These are phyloP conservation scores for Diaporthe sp. DNA, from an alignment of 2,329 filamentous ascomycete genomes.

Conservation along the genomic window DNA sequence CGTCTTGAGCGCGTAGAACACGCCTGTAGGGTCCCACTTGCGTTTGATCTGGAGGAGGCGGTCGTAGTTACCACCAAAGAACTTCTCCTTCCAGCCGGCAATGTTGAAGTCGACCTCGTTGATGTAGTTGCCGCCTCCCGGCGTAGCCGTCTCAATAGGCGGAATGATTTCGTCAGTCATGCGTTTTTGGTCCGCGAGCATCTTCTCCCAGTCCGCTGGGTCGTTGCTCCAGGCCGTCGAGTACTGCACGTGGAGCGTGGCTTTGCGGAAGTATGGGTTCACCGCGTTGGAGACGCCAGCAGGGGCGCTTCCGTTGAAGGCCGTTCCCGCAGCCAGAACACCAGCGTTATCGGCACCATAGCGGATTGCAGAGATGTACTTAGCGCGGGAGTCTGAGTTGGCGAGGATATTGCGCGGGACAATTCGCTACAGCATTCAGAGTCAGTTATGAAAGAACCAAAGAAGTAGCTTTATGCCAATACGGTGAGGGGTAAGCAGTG, in stretches of 20 bases:
- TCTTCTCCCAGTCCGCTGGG: conserved; percentile 37
- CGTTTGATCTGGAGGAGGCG: conserved; percentile 44
- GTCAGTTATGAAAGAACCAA: too few relatives aligned
- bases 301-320: conserved; percentile 44
- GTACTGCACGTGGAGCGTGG: conserved; percentile 46
- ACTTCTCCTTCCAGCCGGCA: conserved; percentile 43
- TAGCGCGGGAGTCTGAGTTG: conserved; percentile 39
- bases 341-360: conserved; percentile 45
- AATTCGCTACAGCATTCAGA: too few relatives aligned
- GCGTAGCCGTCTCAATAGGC: conserved; percentile 39
- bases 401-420: conserved; percentile 47
- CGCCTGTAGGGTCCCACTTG: conserved; percentile 42
- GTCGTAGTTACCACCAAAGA: conserved; percentile 46
- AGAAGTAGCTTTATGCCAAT: too few relatives aligned
- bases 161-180: conserved; percentile 47
- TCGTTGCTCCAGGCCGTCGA: conserved; percentile 41
- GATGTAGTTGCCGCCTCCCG: conserved; percentile 41
- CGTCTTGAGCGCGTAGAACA: conserved; percentile 44
- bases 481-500: too few relatives aligned
- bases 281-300: conserved; percentile 49
- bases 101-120: conserved; percentile 48
- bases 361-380: conserved; percentile 3
- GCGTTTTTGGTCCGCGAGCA: conserved; percentile 41
- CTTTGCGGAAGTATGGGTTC: conserved; percentile 50
- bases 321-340: conserved; percentile 45